phyloP scores from a whole-genome alignment of 2,329 filamentous ascomycete species.

The Eutypella sp. region DNA sequence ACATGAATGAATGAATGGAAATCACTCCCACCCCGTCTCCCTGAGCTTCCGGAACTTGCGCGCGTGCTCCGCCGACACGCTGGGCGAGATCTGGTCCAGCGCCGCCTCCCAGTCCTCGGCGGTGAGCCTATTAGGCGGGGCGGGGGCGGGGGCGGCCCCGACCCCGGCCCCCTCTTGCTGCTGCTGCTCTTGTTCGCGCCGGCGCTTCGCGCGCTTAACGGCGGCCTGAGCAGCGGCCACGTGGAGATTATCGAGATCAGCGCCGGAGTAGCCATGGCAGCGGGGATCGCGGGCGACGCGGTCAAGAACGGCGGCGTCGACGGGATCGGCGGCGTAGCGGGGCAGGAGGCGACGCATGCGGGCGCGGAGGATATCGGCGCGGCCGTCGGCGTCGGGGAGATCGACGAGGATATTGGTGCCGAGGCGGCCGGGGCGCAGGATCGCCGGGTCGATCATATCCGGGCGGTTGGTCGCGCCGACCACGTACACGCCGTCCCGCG shows the following conservation, averaged over 20 bases:
- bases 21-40: conserved; percentile 24
- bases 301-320: conserved; percentile 43
- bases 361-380: conserved; percentile 79
- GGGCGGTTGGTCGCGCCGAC: conserved; percentile 93
- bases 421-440: conserved; percentile 85
- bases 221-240: conserved; percentile 24
- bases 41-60: conserved; percentile 38
- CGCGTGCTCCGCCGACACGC: conserved; percentile 39
- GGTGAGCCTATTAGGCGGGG: conserved; percentile 29
- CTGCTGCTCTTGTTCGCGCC: conserved; percentile 5
- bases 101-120: conserved; percentile 49
- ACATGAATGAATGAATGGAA: background rate
- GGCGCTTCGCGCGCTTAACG: conserved; percentile 16
- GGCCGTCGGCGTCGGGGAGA: conserved; percentile 70
- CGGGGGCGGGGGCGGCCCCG: too few relatives aligned
- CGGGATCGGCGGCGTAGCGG: conserved; percentile 15
- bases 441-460: conserved; percentile 93
- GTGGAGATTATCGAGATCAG: conserved; percentile 55
- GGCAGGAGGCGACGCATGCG: conserved; percentile 32
- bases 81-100: conserved; percentile 42
- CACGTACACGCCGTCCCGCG: conserved; percentile 82
- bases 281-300: conserved; percentile 59
- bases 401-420: conserved; percentile 88
- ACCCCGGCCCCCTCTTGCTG: background rate
- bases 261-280: conserved; percentile 73